phyloP scores from a whole-genome alignment of 179 eudicot species.

The Patellifolia procumbens region DNA sequence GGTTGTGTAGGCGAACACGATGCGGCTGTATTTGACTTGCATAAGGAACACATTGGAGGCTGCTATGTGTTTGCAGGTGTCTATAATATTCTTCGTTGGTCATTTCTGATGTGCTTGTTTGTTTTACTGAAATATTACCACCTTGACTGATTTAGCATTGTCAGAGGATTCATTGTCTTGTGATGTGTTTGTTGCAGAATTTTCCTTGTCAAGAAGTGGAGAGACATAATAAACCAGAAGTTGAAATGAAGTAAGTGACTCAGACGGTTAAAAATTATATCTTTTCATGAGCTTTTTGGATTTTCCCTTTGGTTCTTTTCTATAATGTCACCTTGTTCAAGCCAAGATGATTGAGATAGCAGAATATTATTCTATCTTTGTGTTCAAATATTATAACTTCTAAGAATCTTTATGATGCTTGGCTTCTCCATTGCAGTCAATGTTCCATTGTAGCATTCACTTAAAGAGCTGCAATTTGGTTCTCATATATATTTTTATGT shows the following conservation, averaged over 20 bases:
- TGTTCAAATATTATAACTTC: not conserved
- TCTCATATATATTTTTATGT: slow-evolving; percentile 26
- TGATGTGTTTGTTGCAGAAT: slow-evolving; percentile 55
- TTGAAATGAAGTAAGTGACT: slow-evolving; percentile 89
- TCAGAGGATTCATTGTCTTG: not conserved
- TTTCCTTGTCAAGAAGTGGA: slow-evolving; percentile 99
- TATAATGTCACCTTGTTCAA: not conserved
- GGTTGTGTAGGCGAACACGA: slow-evolving; percentile 60
- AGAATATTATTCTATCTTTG: not conserved
- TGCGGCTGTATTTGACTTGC: slow-evolving; percentile 79
- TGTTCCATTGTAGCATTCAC: not conserved
- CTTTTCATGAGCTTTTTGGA: not conserved
- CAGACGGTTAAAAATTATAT: not conserved
- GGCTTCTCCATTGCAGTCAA: not conserved
- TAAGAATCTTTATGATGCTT: not conserved
- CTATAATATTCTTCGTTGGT: not conserved
- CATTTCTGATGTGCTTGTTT: not conserved
- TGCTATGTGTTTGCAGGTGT: slow-evolving; percentile 92
- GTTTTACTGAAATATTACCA: not conserved
- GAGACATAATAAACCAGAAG: slow-evolving; percentile 97
- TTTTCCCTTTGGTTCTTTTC: not conserved
- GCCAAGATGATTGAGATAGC: not conserved
- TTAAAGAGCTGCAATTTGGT: not conserved
- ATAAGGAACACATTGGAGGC: slow-evolving; percentile 94
- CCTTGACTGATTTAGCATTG: not conserved